Evolutionary conservation across 352 stramenopile genomes (phyloP).

Genomic region (Globisporangium paddicum): DNA sequence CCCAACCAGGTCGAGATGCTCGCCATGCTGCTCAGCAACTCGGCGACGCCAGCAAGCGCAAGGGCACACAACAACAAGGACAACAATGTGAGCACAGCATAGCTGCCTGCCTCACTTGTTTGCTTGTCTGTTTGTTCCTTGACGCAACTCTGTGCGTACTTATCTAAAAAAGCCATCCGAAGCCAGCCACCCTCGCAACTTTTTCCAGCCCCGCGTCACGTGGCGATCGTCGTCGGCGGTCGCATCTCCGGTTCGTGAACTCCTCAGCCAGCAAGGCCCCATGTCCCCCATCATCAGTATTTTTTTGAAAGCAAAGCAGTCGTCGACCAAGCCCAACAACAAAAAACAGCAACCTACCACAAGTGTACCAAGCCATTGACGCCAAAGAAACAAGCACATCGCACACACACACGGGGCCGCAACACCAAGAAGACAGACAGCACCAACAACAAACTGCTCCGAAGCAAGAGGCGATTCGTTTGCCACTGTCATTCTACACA

Average conservation of each 20-base stretch:
- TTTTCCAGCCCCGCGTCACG: neutral
- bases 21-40: conserved; percentile 33
- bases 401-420: neutral
- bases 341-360: neutral
- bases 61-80: neutral
- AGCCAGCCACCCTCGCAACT: neutral
- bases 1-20: conserved; percentile 38
- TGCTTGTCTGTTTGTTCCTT: neutral
- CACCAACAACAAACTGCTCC: neutral
- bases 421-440: neutral
- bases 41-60: conserved; percentile 11
- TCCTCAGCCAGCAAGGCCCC: too few relatives aligned
- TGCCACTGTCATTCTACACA: neutral
- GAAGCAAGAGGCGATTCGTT: neutral
- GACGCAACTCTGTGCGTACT: conserved; percentile 2
- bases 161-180: conserved; percentile 2
- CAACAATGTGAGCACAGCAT: conserved; percentile 8
- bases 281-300: neutral
- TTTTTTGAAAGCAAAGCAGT: conserved; percentile 1
- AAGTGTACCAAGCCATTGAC: neutral
- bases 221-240: neutral
- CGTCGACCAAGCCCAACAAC: neutral
- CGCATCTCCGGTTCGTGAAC: neutral
- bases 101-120: neutral
- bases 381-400: neutral